Evolutionary conservation across 257 asterid genomes (phyloP), one percentile per base, ranked within the genome.

Genomic region (Ilex asprella): DNA sequence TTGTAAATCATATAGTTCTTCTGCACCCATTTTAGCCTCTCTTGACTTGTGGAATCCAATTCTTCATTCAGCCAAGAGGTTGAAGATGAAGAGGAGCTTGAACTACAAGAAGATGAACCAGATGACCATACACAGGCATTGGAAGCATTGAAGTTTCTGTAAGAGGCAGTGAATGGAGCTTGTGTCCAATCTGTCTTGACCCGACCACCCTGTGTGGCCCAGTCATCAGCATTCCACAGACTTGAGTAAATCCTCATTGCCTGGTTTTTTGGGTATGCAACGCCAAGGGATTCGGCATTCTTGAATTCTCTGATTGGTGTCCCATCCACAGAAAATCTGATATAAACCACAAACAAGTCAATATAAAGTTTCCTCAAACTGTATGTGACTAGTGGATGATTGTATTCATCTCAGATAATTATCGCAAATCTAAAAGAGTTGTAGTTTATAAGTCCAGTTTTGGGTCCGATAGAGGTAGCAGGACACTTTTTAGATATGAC

Each of bases 1-100:
- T 85, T 77, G 32, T 82, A 85, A 30, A 82, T 69, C 89, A 85
- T 85, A 49, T 68, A 67, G 52, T 80, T 85, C 12, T 73, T 9
- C 21, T 78, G 80, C 32, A 78, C 86, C 94, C 83, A 75, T 69
- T 58, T 80, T 21, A 85, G 60, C n/a, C 60, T 85, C 31, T 62
- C n/a, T 16, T 50, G 58, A 41, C 58, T 62, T 5, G 61, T 58
- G 15, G 77, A 62, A 10, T 53, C 57, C 7, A 53, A 14, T n/a
- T 21, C 57, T 14, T 53, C n/a, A 14, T 53, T 53, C 8, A 15
- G 57, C 57, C 57, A 53, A 7, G 82, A 21, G 27, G 27, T 21
- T 21, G 27, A 21, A 21, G 27, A 21, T 21, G 27, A 21, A 21
- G 27, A 21, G 1, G 27, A 21, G 27, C 27, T 21, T 21, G 27